Base-by-base conservation (phyloP, 192 early-diverging fungal species). In the Nowakowskiella sp. region DNA sequence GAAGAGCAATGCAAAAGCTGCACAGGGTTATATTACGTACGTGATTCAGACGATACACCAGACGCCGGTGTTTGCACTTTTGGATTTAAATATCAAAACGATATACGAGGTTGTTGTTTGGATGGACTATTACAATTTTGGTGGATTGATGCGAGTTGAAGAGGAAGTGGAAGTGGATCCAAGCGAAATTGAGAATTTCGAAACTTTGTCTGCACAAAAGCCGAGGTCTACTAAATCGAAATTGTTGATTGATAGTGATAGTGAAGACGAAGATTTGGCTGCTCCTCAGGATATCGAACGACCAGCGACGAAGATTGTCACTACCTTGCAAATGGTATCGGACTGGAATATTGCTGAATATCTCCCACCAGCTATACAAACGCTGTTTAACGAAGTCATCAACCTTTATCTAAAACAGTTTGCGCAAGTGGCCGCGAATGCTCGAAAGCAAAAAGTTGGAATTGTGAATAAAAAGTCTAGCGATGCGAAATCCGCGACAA, bases 51-150 rank as follows among this genome's bases (percentile, higher is more conserved):
- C 83, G 3, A 73, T 94, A 10, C 64, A 70, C 22, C 73, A 69
- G 28, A 86, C 87, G 53, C 83, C 81, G 6, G 58, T 90, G 7
- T 92, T 94, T 65, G 77, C 83, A 54, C 69, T 76, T 30, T 47
- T 98, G 2, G 77, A 83, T 46, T 44, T 98, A 49, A 65, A 76
- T 6, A 70, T 78, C n/a, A 65, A 72, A 25, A 66, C 78, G 51
- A 88, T 82, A 51, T 98, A 88, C 86, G 74, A 83, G 26, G 76
- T 83, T 31, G 47, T 93, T 51, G 33, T 94, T 31, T 98, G 95
- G 95, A 90, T 92, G 88, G 90, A 98, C 60, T 63, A 67, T 46
- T 76, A 78, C 53, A 98, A 98, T 66, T 91, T 80, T 62, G 92
- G 89, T 16, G 83, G 88, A 3, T 28, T 80, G 3, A 31, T 29